These are phyloP conservation scores for Amauroascus niger DNA, from an alignment of 2,329 filamentous ascomycete species.

Conservation along the genomic window DNA sequence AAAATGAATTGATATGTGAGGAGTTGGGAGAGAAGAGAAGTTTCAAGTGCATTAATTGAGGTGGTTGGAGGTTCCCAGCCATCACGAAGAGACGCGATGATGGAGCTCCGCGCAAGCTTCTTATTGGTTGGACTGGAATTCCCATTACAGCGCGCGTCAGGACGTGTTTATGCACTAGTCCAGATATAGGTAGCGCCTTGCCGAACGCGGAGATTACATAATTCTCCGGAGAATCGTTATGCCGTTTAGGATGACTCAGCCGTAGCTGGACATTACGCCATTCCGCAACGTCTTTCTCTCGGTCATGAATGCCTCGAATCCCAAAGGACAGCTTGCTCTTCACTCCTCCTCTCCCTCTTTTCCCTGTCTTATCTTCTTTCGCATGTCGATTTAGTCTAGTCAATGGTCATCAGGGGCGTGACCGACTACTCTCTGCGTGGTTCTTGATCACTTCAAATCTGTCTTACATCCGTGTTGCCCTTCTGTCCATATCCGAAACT, in stretches of 20 bases:
- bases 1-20: neutral
- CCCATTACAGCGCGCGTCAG: constrained; percentile 5
- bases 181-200: constrained; percentile 4
- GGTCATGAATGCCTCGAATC: neutral
- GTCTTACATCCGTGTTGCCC: neutral
- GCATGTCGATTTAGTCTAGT: neutral
- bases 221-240: neutral
- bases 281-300: neutral
- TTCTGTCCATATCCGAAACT: neutral
- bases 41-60: neutral
- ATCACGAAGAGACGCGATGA: constrained; percentile 10
- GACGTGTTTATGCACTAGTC: constrained; percentile 12
- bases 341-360: neutral
- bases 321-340: constrained; percentile 9
- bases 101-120: neutral
- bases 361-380: neutral
- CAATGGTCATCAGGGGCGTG: neutral
- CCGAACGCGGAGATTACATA: neutral
- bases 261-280: neutral
- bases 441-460: neutral
- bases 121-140: constrained; percentile 6
- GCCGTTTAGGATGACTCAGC: neutral
- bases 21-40: neutral
- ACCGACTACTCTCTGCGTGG: neutral
- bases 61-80: constrained; percentile 10